Evolutionary conservation across 2,329 filamentous ascomycete species (phyloP).

Genomic region (Fusarium buharicum): DNA sequence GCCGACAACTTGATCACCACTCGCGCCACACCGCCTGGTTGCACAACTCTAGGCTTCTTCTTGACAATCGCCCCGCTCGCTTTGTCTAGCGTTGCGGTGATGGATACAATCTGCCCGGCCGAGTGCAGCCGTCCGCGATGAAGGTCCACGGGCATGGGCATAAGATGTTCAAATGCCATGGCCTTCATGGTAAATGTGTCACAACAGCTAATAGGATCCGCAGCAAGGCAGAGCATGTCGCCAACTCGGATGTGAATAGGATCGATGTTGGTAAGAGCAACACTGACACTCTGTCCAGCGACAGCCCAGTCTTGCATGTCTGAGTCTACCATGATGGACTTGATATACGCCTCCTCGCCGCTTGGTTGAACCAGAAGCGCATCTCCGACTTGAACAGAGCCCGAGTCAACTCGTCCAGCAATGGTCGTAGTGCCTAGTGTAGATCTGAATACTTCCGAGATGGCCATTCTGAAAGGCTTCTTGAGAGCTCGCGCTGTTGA

Average conservation of each 20-base stretch:
- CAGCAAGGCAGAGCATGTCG: constrained; percentile 83
- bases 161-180: constrained; percentile 87
- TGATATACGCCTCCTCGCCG: constrained; percentile 82
- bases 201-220: constrained; percentile 74
- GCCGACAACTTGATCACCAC: constrained; percentile 78
- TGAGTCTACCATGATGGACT: constrained; percentile 80
- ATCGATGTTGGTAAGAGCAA: constrained; percentile 89
- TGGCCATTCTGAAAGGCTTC: constrained; percentile 85
- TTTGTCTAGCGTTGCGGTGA: constrained; percentile 83
- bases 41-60: constrained; percentile 86
- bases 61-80: constrained; percentile 77
- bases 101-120: constrained; percentile 75
- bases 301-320: constrained; percentile 86
- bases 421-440: constrained; percentile 85
- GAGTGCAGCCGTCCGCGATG: constrained; percentile 86
- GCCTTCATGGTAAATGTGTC: constrained; percentile 84
- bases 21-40: constrained; percentile 80
- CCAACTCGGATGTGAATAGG: constrained; percentile 82
- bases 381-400: constrained; percentile 86
- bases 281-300: constrained; percentile 85
- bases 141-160: constrained; percentile 89
- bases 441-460: constrained; percentile 87
- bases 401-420: constrained; percentile 85
- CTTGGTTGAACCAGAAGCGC: constrained; percentile 81
- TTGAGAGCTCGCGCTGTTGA: constrained; percentile 72